These are phyloP conservation scores for Leccinum pachyderme DNA, from an alignment of 1,284 basidiomycete species.

Conservation along the genomic window DNA sequence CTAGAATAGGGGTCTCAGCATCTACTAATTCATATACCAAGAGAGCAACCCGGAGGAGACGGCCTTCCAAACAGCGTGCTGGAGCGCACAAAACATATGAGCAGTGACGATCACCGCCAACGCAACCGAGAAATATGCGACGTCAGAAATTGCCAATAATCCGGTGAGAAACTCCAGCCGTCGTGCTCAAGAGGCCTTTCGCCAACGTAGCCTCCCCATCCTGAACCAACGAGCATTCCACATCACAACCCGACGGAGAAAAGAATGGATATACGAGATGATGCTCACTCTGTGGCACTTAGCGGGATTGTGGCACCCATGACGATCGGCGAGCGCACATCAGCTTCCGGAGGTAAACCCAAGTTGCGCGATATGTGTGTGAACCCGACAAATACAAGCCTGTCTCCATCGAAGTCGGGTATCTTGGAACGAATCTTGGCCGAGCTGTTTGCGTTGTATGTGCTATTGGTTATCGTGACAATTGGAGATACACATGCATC, in stretches of 20 bases:
- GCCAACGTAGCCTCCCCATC: conserved; percentile 13
- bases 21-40: conserved; percentile 2
- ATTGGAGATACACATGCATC: conserved; percentile 32
- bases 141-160: conserved; percentile 16
- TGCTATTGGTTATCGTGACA: conserved; percentile 3
- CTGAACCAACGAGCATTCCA: conserved; percentile 12
- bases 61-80: conserved; percentile 31
- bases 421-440: neutral
- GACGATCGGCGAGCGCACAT: conserved; percentile 30
- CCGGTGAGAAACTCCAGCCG: conserved; percentile 4
- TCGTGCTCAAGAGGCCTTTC: conserved; percentile 8
- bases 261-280: neutral
- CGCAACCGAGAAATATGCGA: conserved; percentile 17
- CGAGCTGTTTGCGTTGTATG: neutral
- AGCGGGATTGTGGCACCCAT: conserved; percentile 25
- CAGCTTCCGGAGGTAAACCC: conserved; percentile 13
- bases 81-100: conserved; percentile 16
- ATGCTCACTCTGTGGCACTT: conserved; percentile 23
- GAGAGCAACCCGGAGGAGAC: conserved; percentile 18
- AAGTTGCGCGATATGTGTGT: conserved; percentile 14
- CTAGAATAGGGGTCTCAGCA: conserved; percentile 1
- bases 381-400: conserved; percentile 10
- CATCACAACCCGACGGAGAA: conserved; percentile 6
- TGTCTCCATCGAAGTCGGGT: conserved; percentile 3
- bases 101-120: conserved; percentile 18